Evolutionary conservation across 2,329 filamentous ascomycete genomes (phyloP).

Genomic region (Aspergillus brunneoviolaceus): DNA sequence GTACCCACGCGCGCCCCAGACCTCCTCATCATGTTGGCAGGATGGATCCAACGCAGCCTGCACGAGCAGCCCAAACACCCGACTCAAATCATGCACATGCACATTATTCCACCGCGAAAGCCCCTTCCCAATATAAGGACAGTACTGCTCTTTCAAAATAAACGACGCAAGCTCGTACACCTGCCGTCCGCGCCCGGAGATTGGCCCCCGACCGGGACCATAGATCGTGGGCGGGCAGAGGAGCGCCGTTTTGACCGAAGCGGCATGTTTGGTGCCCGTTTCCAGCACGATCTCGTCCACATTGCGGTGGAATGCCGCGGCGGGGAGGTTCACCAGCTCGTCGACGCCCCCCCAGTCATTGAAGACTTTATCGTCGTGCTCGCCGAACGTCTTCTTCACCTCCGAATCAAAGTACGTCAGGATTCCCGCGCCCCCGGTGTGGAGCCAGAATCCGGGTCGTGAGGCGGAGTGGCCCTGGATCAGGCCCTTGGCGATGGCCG

Average conservation of each 20-base stretch:
- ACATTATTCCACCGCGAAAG: slow-evolving; percentile 9
- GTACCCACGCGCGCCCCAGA: slow-evolving; percentile 12
- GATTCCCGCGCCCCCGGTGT: slow-evolving; percentile 16
- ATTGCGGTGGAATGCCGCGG: slow-evolving; percentile 15
- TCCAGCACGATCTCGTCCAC: slow-evolving; percentile 16
- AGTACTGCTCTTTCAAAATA: slow-evolving; percentile 4
- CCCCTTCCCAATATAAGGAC: slow-evolving; percentile 12
- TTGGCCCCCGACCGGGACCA: slow-evolving; percentile 14
- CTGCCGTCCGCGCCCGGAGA: slow-evolving; percentile 15
- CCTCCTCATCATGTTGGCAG: not conserved
- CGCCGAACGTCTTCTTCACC: slow-evolving; percentile 6
- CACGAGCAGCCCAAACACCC: slow-evolving; percentile 7
- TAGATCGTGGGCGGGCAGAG: slow-evolving; percentile 15
- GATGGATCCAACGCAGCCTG: not conserved
- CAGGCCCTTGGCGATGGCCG: slow-evolving; percentile 10
- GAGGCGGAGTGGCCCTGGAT: slow-evolving; percentile 12
- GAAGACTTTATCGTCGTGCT: slow-evolving; percentile 2
- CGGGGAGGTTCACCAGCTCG: slow-evolving; percentile 13
- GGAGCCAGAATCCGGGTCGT: slow-evolving; percentile 13
- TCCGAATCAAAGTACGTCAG: slow-evolving; percentile 14
- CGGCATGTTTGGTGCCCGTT: not conserved
- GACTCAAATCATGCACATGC: slow-evolving; percentile 11
- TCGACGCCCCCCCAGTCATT: slow-evolving; percentile 10
- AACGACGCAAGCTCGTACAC: slow-evolving; percentile 14
- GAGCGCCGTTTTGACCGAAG: slow-evolving; percentile 9